Evolutionary conservation across 2,329 filamentous ascomycete species (phyloP).

Genomic region (Colletotrichum graminicola): DNA sequence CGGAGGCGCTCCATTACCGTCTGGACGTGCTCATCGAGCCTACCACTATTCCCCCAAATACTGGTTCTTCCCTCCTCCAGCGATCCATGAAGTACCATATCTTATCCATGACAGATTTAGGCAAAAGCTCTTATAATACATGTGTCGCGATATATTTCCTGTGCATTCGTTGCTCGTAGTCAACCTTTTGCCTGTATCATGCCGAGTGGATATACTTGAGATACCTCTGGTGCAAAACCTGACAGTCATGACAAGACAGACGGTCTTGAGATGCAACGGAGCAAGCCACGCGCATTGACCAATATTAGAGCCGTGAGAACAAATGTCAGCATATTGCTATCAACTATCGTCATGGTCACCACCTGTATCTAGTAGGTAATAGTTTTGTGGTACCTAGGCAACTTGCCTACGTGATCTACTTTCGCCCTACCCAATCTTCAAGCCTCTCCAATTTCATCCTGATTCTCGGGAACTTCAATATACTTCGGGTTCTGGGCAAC

Average conservation of each 20-base stretch:
- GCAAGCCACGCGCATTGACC: not conserved
- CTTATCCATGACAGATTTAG: accelerated
- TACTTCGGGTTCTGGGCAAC: not conserved
- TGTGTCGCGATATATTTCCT: not conserved
- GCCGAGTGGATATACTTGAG: not conserved
- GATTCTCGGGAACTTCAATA: not conserved
- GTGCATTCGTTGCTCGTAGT: not conserved
- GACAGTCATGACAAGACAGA: too few species aligned
- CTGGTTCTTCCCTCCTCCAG: not conserved
- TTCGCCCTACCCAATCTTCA: not conserved
- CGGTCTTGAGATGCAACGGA: not conserved
- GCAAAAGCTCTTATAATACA: too few species aligned
- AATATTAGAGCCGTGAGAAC: not conserved
- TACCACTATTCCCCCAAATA: not conserved
- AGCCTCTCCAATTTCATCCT: not conserved
- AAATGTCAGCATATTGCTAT: not conserved
- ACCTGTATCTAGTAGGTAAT: not conserved
- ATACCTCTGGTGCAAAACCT: too few species aligned
- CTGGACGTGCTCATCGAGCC: not conserved
- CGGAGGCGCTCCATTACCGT: not conserved
- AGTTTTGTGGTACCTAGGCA: not conserved
- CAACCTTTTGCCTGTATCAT: not conserved
- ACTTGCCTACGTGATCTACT: not conserved
- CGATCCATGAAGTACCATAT: too few species aligned
- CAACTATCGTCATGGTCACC: not conserved